Base-by-base conservation (phyloP, 2,329 filamentous ascomycete species). In the Apiospora koreana region DNA sequence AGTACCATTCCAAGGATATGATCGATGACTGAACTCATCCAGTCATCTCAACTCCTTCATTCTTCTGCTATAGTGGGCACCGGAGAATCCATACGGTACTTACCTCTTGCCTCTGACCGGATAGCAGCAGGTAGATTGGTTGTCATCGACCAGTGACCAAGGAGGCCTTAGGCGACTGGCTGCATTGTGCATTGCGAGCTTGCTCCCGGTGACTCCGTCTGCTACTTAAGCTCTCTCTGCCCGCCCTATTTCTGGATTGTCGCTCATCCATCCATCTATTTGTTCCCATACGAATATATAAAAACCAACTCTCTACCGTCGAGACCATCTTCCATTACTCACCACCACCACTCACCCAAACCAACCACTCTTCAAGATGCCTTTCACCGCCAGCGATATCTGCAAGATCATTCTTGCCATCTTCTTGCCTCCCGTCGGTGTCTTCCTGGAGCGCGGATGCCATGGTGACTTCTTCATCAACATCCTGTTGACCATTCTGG, bases 371-470 rank as follows among this genome's bases (percentile, higher is more conserved):
- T 58, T 12, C 66, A 70, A 54, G 43, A 46, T 50, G 54, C 31
- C 54, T 69, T 43, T 69, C 64, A 67, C 68, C 48, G 45, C 41
- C 67, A 81, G 80, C 76, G 87, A 90, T 75, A 89, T 90, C 76
- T 88, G 85, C 87, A 90, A 90, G 83, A 89, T 90, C 86, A 88
- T 94, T 83, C 86, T 94, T 82, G 93, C 93, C 85, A 86, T 94
- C 85, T 83, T 95, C 83, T 87, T 94, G 70, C 93, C 93, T 70
- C 93, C 93, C 78, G 83, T 94, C 65, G 92, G 92, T 84, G 93
- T 95, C 79, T 94, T 94, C 88, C 90, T 94, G 74, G 92, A 94
- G 89, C 89, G 91, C 76, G 93, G 93, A 77, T 94, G 92, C 83
- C 89, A 89, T 81, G 89, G 89, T 76, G 92, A 94, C 79, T 86